Percentiles rank a stretch among this genome's conserved stretches.
Conservation (phyloP, 768 basidiomycete genomes). For the Leccinum fibrillosum region DNA sequence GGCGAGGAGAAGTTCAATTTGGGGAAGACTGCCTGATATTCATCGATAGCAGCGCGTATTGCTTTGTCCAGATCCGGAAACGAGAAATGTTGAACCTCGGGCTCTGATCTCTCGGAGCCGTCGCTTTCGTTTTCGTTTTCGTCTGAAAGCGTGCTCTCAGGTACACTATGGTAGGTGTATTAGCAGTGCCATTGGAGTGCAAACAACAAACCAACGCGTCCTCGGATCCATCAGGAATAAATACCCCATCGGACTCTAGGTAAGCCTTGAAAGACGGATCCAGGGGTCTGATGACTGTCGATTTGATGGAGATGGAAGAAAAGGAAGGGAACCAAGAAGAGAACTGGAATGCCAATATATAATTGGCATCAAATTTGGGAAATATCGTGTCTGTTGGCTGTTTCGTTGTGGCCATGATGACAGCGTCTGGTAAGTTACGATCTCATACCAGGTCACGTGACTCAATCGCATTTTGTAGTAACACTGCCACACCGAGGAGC, state of each 20-base stretch:
- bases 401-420: neutral
- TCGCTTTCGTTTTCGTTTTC: constrained; percentile 44
- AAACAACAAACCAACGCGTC: constrained; percentile 50
- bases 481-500: neutral
- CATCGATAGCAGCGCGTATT: constrained; percentile 61
- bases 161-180: constrained; percentile 37
- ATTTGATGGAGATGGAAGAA: constrained; percentile 60
- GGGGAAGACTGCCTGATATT: constrained; percentile 86
- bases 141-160: constrained; percentile 58
- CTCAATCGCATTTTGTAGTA: neutral
- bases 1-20: constrained; percentile 98
- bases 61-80: constrained; percentile 81
- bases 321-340: constrained; percentile 84
- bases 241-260: constrained; percentile 80
- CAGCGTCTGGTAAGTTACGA: neutral
- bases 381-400: constrained; percentile 33
- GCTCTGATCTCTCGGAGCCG: constrained; percentile 33
- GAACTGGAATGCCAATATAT: constrained; percentile 73
- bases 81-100: constrained; percentile 43
- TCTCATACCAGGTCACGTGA: constrained; percentile 12
- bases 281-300: constrained; percentile 71
- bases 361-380: constrained; percentile 47
- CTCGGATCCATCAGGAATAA: constrained; percentile 80
- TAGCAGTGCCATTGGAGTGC: neutral
- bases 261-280: constrained; percentile 63